phyloP scores from a whole-genome alignment of 768 basidiomycete genomes.

The Lentinula guzmanii region DNA sequence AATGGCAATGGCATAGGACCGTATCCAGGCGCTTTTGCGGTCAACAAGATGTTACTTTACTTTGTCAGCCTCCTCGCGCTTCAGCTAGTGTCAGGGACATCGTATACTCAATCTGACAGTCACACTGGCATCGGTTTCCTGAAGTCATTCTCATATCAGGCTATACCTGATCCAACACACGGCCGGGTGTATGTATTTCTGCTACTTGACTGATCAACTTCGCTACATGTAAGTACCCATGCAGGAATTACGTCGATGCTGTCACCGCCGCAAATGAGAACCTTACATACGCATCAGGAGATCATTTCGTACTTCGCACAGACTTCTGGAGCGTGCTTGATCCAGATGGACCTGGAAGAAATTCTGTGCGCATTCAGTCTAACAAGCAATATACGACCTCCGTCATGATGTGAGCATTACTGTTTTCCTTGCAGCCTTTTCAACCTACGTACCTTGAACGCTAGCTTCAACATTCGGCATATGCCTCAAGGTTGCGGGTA shows the following conservation, averaged over 20 bases:
- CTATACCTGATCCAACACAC: conserved; percentile 48
- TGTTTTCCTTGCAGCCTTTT: not conserved
- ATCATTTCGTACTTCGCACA: conserved; percentile 30
- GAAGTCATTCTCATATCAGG: conserved; percentile 40
- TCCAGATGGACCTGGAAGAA: conserved; percentile 28
- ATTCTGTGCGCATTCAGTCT: conserved; percentile 31
- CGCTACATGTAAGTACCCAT: not conserved
- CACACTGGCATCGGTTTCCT: conserved; percentile 43
- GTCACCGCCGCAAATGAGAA: conserved; percentile 31
- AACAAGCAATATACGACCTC: conserved; percentile 29
- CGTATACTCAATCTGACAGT: conserved; percentile 36
- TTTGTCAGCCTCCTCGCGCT: not conserved
- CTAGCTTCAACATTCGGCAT: conserved; percentile 35
- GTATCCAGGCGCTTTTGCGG: not conserved
- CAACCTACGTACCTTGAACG: not conserved
- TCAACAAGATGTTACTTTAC: not conserved
- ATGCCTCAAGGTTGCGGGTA: conserved; percentile 53
- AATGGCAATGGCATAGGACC: no score
- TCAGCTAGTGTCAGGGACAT: conserved; percentile 24
- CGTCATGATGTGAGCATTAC: conserved; percentile 23
- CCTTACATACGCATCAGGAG: conserved; percentile 30
- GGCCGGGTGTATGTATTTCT: conserved; percentile 48
- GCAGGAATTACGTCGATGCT: conserved; percentile 34
- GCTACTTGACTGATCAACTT: not conserved
- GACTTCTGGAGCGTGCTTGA: conserved; percentile 28